Evolutionary conservation across 2,329 filamentous ascomycete species (phyloP), one percentile per base, ranked within the genome.

Genomic region (Mycosphaerelloides madeirae): DNA sequence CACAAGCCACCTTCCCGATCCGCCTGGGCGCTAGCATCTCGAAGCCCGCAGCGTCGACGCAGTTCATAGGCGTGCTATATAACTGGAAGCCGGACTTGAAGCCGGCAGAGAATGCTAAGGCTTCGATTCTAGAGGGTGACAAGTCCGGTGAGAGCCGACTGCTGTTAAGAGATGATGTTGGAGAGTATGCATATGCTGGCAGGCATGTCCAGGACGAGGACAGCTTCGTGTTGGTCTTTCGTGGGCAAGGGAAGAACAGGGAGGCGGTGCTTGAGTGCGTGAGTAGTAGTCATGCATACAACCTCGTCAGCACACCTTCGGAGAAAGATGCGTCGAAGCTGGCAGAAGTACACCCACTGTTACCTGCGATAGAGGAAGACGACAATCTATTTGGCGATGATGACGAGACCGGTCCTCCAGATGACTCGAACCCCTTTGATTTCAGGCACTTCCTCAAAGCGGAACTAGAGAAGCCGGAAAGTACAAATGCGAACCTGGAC

Each of bases 281-380:
- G 43, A 80, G 87, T 61, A 84, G 83, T n/a, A 82, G 83, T 31
- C 85, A 95, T 67, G 83, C 87, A 59, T 90, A 95, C 83, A 96
- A 95, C 65, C 69, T 95, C 42, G 81, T 79, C 41, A 80, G 77
- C 43, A 81, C 81, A 12, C 86, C 84, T 2, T 78, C 75, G 53
- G 83, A 84, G 57, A 70, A 74, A 42, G 79, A 87, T 54, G 67
- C 75, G 41, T 77, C 78, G 22, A 79, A 76, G 57, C 72, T 94
- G 31, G 75, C 79, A 37, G 76, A 80, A 38, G 76, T 83, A 59
- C 82, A 87, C 60, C 74, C 80, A 8, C 86, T 87, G 48, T 43
- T 58, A 14, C 42, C 32, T 18, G 51, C 42, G 18, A 51, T 55
- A 15, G 43, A 48, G 18, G 53, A 55, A 3, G 49, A 59, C 7